Conservation (phyloP, 148 eudicot species). For the Bassia scoparia region DNA sequence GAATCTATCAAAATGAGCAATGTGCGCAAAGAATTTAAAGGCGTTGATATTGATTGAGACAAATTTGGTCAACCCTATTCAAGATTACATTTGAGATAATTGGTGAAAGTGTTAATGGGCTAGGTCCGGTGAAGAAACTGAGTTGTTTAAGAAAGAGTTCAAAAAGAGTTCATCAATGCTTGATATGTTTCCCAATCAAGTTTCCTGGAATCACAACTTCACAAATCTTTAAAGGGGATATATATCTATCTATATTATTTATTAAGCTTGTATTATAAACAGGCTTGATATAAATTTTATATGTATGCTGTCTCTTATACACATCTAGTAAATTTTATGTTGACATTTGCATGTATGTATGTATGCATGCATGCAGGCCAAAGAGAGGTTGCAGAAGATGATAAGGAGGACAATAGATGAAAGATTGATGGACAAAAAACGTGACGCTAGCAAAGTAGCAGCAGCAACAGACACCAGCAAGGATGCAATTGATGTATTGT, state of each 20-base stretch:
- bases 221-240: slow-evolving; percentile 69
- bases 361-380: slow-evolving; percentile 48
- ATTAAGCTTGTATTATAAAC: not conserved
- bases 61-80: not conserved
- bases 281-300: no score
- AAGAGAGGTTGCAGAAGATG: slow-evolving; percentile 50
- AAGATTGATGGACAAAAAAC: slow-evolving; percentile 31
- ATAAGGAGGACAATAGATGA: slow-evolving; percentile 45
- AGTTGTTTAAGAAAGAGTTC: slow-evolving; percentile 62
- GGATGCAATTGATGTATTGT: slow-evolving; percentile 59
- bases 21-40: no score
- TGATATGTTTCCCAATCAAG: slow-evolving; percentile 79
- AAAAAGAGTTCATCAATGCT: slow-evolving; percentile 69
- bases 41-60: no score
- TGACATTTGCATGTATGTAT: no score
- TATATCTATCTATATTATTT: not conserved
- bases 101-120: slow-evolving; percentile 65
- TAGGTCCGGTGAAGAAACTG: slow-evolving; percentile 74
- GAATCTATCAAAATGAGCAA: no score
- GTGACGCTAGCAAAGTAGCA: slow-evolving; percentile 12
- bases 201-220: slow-evolving; percentile 74
- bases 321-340: no score
- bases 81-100: slow-evolving; percentile 79
- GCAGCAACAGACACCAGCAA: not conserved
- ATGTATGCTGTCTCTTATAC: no score